Conservation (phyloP, 176 grass and related monocot genomes). For the Eleusine coracana region DNA sequence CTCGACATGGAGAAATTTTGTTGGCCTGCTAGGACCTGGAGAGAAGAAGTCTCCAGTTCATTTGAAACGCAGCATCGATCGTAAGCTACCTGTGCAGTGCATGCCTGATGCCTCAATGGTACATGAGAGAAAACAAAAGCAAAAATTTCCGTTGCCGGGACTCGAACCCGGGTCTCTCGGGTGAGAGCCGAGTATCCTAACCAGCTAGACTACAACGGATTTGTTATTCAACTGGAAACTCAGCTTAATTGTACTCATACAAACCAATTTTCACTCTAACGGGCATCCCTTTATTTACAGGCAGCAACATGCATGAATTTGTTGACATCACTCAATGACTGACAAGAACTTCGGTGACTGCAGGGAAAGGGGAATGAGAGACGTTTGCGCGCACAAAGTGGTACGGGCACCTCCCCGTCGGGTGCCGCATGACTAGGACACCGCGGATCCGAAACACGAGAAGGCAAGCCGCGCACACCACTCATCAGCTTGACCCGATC, state of each 20-base stretch:
- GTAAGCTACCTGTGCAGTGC: too few relatives aligned
- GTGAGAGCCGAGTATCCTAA: constrained; percentile 97
- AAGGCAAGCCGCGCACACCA: not conserved
- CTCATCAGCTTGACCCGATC: constrained; percentile 22
- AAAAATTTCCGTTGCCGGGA: constrained; percentile 60
- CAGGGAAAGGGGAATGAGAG: not conserved
- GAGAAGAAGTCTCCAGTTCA: too few relatives aligned
- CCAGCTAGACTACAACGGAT: constrained; percentile 94
- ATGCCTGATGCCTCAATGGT: too few relatives aligned
- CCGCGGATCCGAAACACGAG: constrained; percentile 8
- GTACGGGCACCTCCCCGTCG: not conserved
- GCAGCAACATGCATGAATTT: not conserved
- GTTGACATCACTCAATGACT: not conserved
- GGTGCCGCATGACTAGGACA: constrained; percentile 25
- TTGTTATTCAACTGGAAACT: not conserved
- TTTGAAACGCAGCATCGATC: too few relatives aligned
- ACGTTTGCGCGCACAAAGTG: too few relatives aligned
- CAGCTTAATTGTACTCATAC: too few relatives aligned
- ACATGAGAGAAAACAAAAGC: not conserved
- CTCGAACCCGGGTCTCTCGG: constrained; percentile 62
- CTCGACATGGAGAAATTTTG: too few relatives aligned
- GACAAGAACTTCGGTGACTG: constrained; percentile 1
- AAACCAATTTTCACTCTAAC: too few relatives aligned
- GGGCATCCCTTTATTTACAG: too few relatives aligned
- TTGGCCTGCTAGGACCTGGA: too few relatives aligned